phyloP scores from a whole-genome alignment of 75 land plant genomes.

The Picea sitchensis region DNA sequence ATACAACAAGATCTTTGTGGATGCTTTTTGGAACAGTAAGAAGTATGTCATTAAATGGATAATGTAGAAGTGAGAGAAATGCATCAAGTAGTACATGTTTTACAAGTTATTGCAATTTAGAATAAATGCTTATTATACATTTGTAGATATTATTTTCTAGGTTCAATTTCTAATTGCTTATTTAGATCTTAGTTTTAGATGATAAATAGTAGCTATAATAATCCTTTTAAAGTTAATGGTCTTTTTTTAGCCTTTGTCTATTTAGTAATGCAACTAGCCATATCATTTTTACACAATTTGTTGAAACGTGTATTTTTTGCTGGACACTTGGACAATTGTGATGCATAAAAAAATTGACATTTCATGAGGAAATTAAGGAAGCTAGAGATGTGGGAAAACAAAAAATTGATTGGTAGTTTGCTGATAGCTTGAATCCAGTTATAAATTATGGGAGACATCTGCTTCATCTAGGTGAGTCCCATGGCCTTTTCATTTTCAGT shows the following conservation, averaged over 20 bases:
- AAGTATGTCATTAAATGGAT: conserved; percentile 53
- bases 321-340: too few relatives aligned
- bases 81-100: neutral
- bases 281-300: neutral
- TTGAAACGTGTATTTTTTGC: neutral
- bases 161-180: neutral
- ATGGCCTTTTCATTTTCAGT: too few relatives aligned
- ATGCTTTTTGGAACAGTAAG: conserved; percentile 96
- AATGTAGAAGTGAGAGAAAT: neutral
- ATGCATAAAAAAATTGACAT: too few relatives aligned
- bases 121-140: neutral
- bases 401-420: too few relatives aligned
- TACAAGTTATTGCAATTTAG: neutral
- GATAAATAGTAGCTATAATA: neutral
- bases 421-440: too few relatives aligned
- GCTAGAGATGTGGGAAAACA: too few relatives aligned
- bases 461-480: too few relatives aligned
- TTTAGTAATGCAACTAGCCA: neutral
- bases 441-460: too few relatives aligned
- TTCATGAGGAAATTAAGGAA: too few relatives aligned
- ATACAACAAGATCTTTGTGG: conserved; percentile 96
- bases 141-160: neutral
- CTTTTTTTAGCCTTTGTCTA: neutral
- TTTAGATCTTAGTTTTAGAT: neutral
- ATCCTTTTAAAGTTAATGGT: neutral